A percentile compares a stretch with the other conserved stretches of the same genome.
These are phyloP conservation scores for Cercospora zeina DNA, from an alignment of 2,329 filamentous ascomycete species.

Conservation along the genomic window DNA sequence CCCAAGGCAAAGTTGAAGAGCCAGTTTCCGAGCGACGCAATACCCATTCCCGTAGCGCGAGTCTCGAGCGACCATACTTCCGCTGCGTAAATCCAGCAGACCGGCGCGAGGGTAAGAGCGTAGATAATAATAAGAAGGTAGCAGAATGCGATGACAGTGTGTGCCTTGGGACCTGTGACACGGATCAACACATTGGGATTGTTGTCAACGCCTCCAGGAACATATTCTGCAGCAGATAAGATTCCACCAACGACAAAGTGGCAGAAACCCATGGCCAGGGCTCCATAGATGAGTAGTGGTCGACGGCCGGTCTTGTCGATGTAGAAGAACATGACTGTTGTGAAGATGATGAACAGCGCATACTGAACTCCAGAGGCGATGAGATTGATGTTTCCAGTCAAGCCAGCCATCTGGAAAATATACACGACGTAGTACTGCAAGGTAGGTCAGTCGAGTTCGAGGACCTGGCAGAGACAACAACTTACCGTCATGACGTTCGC, in stretches of 20 bases:
- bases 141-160: slow-evolving; percentile 65
- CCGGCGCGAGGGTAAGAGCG: slow-evolving; percentile 62
- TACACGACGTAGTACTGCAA: slow-evolving; percentile 62
- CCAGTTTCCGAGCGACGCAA: slow-evolving; percentile 57
- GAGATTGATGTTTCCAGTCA: slow-evolving; percentile 54
- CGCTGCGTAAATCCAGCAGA: slow-evolving; percentile 66
- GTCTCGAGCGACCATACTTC: slow-evolving; percentile 65
- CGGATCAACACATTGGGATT: slow-evolving; percentile 57
- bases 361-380: slow-evolving; percentile 46
- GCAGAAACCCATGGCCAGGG: slow-evolving; percentile 77
- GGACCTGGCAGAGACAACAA: background rate
- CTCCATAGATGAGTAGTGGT: slow-evolving; percentile 63
- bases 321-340: slow-evolving; percentile 45
- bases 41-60: slow-evolving; percentile 60
- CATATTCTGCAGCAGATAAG: slow-evolving; percentile 45
- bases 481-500: slow-evolving; percentile 29
- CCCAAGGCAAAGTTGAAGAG: slow-evolving; percentile 61
- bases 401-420: slow-evolving; percentile 61
- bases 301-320: slow-evolving; percentile 47
- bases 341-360: slow-evolving; percentile 47
- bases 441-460: slow-evolving; percentile 32
- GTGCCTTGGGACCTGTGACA: slow-evolving; percentile 56
- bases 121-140: slow-evolving; percentile 66
- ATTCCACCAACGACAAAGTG: slow-evolving; percentile 74
- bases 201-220: slow-evolving; percentile 49